Evolutionary conservation across 2,329 filamentous ascomycete species (phyloP), one percentile per base, ranked within the genome.

Genomic region (Pseudocercospora fijiensis): DNA sequence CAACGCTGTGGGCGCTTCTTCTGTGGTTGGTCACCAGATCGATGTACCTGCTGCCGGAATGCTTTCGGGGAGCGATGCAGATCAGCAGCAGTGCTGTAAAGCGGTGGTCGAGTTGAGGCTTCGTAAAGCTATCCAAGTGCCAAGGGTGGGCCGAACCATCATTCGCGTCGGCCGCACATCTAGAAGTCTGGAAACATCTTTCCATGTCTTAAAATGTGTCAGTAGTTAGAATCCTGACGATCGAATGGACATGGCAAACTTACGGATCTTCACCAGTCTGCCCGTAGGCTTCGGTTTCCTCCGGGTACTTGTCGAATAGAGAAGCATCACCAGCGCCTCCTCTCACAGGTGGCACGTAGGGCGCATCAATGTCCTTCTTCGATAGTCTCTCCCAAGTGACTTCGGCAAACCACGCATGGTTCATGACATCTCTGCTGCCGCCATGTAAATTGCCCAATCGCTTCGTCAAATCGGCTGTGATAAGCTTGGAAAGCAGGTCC

Each of bases 261-360:
- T 84, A 97, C 94, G 92, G 89, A 78, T 98, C 94, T 68, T 88
- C 83, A 52, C 91, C 92, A 60, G 80, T 80, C 70, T 85, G 81
- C 43, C 95, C 95, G 76, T 99, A 99, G 75, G 89, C 87, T 78
- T 99, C 95, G 51, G 91, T 92, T 78, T 99, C 95, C 78, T 99
- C 95, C 1, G 95, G 93, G 78, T 99, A 99, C 77, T 93, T 91
- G 80, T 99, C 95, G 75, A 99, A 99, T 78, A 97, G 91, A 79
- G 93, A 97, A 58, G 95, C 92, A 80, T 99, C 95, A 64, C 95
- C 95, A 28, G 92, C 89, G 47, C 95, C 95, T 47, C 92, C 93
- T 76, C 95, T 90, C 66, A 99, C 94, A 0, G 95, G 95, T 16
- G 95, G 95, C 61, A 96, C 95, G 76, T 99, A 99, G 4, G 95